phyloP scores from a whole-genome alignment of 768 basidiomycete species.

The Russula emetica region DNA sequence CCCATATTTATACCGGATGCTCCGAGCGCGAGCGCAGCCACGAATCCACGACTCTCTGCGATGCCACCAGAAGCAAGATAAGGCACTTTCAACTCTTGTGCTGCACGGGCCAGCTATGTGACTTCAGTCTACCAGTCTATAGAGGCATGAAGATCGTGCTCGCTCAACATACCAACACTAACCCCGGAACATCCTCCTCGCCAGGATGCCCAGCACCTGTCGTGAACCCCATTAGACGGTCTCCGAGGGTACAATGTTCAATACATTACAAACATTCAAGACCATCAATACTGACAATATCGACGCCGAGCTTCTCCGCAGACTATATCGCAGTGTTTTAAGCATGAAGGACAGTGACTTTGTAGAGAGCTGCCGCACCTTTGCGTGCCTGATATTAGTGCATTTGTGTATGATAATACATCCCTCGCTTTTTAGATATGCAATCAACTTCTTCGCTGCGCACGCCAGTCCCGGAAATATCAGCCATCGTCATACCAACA shows the following conservation, averaged over 20 bases:
- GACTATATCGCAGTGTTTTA: constrained; percentile 34
- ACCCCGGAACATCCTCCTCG: constrained; percentile 86
- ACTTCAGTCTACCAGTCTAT: background rate
- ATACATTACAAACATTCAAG: constrained; percentile 65
- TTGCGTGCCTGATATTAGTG: constrained; percentile 80
- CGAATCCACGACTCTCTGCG: constrained; percentile 81
- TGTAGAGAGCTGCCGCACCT: constrained; percentile 43
- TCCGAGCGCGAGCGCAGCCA: constrained; percentile 75
- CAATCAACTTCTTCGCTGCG: constrained; percentile 71
- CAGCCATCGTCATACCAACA: background rate
- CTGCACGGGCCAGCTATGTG: constrained; percentile 78
- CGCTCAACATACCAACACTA: constrained; percentile 59
- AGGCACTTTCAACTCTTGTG: constrained; percentile 75
- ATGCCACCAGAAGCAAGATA: constrained; percentile 91
- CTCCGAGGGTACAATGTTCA: background rate
- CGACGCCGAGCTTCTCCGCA: constrained; percentile 76
- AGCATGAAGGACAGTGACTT: background rate
- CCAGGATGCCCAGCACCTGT: constrained; percentile 93
- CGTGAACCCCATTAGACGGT: constrained; percentile 21
- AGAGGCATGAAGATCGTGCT: background rate
- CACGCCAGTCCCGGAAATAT: background rate
- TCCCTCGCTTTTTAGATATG: constrained; percentile 71
- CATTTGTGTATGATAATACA: constrained; percentile 89
- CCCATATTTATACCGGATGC: constrained; percentile 87
- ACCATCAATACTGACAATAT: constrained; percentile 84